Conservation (phyloP, 2,329 filamentous ascomycete genomes). For the Pseudogymnoascus sp. region DNA sequence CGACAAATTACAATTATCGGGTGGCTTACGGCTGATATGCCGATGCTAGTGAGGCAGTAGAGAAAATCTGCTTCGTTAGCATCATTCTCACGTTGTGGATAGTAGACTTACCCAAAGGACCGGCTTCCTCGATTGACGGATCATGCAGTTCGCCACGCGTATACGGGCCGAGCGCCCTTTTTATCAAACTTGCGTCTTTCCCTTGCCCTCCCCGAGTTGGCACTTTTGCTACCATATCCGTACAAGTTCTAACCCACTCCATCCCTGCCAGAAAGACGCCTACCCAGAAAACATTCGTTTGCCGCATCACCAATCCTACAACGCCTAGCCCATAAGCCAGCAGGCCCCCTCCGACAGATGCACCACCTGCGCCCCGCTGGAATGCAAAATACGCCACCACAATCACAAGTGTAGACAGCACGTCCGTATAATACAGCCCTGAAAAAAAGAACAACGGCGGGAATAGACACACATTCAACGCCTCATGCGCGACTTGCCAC, state of each 20-base stretch:
- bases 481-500: conserved; percentile 46
- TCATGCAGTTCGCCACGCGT: conserved; percentile 52
- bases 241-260: conserved; percentile 48
- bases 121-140: conserved; percentile 40
- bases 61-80: conserved; percentile 42
- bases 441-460: conserved; percentile 95
- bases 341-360: conserved; percentile 17
- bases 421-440: conserved; percentile 89
- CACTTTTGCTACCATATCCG: conserved; percentile 23
- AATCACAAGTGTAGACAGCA: conserved; percentile 72
- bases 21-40: conserved; percentile 49
- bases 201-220: conserved; percentile 7
- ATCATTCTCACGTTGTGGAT: conserved; percentile 5
- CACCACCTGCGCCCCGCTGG: conserved; percentile 17
- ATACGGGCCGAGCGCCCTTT: conserved; percentile 22
- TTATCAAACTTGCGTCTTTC: conserved; percentile 13
- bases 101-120: conserved; percentile 43
- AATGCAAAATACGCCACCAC: conserved; percentile 60
- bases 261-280: conserved; percentile 66
- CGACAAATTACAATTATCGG: conserved; percentile 40
- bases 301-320: conserved; percentile 67
- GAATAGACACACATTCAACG: conserved; percentile 76
- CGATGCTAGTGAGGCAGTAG: conserved; percentile 57
- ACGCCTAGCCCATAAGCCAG: conserved; percentile 51
- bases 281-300: conserved; percentile 97